Percentiles rank a stretch among this genome's conserved stretches.
These are phyloP conservation scores for Rhodotorula kratochvilovae DNA, from an alignment of 768 basidiomycete genomes.

Conservation along the genomic window DNA sequence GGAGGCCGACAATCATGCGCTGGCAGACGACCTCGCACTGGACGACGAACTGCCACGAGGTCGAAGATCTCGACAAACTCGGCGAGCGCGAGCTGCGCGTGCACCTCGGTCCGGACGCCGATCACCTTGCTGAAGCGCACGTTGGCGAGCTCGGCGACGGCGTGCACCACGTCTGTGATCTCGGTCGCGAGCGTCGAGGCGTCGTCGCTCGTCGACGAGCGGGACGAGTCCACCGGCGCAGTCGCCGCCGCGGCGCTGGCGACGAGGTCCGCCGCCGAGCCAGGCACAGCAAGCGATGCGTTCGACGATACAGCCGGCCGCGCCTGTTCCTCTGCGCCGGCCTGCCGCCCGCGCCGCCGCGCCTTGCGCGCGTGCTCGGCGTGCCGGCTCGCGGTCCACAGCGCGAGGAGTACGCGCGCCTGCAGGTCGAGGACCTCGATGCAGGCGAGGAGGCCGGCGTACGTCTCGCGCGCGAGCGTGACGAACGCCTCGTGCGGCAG, in stretches of 20 bases:
- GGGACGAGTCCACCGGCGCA: neutral
- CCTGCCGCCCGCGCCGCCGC: neutral
- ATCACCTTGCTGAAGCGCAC: slow-evolving; percentile 75
- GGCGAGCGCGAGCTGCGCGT: slow-evolving; percentile 64
- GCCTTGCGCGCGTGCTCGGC: slow-evolving; percentile 15
- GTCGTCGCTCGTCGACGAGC: slow-evolving; percentile 9
- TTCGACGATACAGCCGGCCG: neutral
- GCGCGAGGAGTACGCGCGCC: slow-evolving; percentile 21
- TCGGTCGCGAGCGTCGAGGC: slow-evolving; percentile 54
- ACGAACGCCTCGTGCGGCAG: slow-evolving; percentile 30
- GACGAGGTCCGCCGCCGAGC: neutral
- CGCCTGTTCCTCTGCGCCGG: neutral
- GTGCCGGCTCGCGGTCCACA: neutral
- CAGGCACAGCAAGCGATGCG: slow-evolving; percentile 18
- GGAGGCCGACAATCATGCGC: slow-evolving; percentile 85
- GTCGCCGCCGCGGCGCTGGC: neutral
- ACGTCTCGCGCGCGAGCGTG: slow-evolving; percentile 11
- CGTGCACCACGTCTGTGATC: slow-evolving; percentile 67
- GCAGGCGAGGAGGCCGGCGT: slow-evolving; percentile 26
- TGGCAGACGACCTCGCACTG: slow-evolving; percentile 77
- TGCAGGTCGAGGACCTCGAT: slow-evolving; percentile 37
- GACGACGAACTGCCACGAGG: slow-evolving; percentile 84
- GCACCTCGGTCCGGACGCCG: slow-evolving; percentile 68
- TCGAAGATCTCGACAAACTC: slow-evolving; percentile 79
- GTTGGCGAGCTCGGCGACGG: slow-evolving; percentile 79